Evolutionary conservation across 129 eudicot species (phyloP).

Genomic region (Ambrosia artemisiifolia): DNA sequence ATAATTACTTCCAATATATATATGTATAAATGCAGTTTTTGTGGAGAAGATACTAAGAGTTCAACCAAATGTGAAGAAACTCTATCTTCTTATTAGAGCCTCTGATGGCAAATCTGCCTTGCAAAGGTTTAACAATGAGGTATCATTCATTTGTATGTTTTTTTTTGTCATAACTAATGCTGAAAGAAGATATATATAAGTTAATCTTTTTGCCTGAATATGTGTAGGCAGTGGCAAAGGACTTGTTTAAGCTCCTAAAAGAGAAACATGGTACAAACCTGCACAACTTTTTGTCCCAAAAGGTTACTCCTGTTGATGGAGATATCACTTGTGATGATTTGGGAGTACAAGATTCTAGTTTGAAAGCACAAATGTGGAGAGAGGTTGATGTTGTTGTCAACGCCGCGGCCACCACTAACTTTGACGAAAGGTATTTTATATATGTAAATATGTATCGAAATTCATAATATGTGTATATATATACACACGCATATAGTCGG

Average conservation of each 20-base stretch:
- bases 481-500: no score
- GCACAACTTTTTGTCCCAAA: conserved; percentile 38
- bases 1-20: no score
- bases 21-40: conserved; percentile 43
- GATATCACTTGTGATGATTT: conserved; percentile 60
- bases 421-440: conserved; percentile 73
- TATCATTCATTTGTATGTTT: not conserved
- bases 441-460: no score
- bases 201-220: not conserved
- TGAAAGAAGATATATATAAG: not conserved
- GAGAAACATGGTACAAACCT: conserved; percentile 54
- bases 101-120: conserved; percentile 53
- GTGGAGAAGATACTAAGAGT: conserved; percentile 46
- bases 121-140: conserved; percentile 10
- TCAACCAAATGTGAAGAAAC: conserved; percentile 34
- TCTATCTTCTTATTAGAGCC: conserved; percentile 76
- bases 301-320: conserved; percentile 53
- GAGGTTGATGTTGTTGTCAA: conserved; percentile 76
- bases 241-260: conserved; percentile 63
- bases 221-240: conserved; percentile 56
- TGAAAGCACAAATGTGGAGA: conserved; percentile 55
- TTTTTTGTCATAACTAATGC: not conserved
- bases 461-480: no score
- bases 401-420: conserved; percentile 77
- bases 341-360: conserved; percentile 47